phyloP scores from a whole-genome alignment of 192 early-diverging fungal species.

The Geosiphon pyriformis region DNA sequence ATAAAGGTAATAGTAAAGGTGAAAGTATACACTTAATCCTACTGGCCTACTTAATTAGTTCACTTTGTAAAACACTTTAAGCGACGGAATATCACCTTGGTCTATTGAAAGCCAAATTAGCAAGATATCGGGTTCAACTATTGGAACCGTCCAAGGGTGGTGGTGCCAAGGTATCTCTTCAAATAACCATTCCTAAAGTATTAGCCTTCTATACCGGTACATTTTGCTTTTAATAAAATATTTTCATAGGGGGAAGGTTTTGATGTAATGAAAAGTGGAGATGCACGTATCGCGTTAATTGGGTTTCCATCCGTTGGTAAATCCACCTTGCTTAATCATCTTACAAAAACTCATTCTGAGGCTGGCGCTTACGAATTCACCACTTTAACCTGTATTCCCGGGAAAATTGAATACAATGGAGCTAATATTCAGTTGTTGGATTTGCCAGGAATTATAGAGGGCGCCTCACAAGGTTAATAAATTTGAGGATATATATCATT shows the following conservation, averaged over 20 bases:
- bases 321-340: conserved; percentile 88
- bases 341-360: conserved; percentile 88
- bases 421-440: conserved; percentile 96
- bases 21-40: not conserved
- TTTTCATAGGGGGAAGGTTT: conserved; percentile 77
- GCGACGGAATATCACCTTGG: conserved; percentile 98
- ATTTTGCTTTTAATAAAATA: no score
- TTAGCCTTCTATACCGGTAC: no score
- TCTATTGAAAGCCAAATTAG: conserved; percentile 95
- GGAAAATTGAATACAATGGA: conserved; percentile 92
- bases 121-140: conserved; percentile 71
- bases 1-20: conserved; percentile 69
- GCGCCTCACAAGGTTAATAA: conserved; percentile 79
- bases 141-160: conserved; percentile 65
- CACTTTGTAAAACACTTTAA: conserved; percentile 21
- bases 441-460: conserved; percentile 98
- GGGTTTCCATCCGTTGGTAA: conserved; percentile 99
- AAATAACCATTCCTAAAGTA: no score
- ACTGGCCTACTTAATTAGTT: not conserved
- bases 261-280: conserved; percentile 96
- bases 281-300: conserved; percentile 91
- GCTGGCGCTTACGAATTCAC: conserved; percentile 93
- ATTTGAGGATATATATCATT: not conserved
- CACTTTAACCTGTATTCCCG: conserved; percentile 91
- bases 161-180: conserved; percentile 12